Evolutionary conservation across 345 rosid species (phyloP).

Genomic region (Murraya koenigii): DNA sequence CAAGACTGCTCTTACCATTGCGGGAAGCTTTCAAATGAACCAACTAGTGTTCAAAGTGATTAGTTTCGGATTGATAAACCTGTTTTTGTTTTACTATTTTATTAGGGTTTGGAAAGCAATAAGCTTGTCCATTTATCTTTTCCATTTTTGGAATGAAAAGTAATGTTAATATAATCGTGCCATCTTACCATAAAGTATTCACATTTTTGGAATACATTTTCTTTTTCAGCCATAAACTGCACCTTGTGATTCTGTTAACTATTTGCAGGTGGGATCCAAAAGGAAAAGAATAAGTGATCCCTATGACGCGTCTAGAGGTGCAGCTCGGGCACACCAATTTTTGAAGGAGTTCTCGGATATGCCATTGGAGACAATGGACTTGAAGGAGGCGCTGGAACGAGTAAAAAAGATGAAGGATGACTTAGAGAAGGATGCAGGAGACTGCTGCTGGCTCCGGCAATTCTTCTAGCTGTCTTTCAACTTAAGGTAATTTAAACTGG

Average conservation of each 20-base stretch:
- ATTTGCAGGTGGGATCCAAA: constrained; percentile 61
- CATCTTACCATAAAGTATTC: not conserved
- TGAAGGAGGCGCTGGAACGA: constrained; percentile 60
- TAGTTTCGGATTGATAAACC: too few relatives aligned
- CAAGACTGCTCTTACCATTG: not conserved
- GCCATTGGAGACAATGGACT: constrained; percentile 82
- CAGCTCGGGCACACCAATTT: constrained; percentile 73
- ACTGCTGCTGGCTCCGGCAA: constrained; percentile 68
- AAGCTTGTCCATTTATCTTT: not conserved
- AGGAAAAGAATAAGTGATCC: constrained; percentile 59
- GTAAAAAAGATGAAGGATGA: constrained; percentile 56
- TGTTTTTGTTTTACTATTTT: not conserved
- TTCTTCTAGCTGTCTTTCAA: constrained; percentile 39
- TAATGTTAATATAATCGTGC: not conserved
- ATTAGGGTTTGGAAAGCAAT: not conserved
- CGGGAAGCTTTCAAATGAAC: not conserved
- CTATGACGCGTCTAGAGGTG: constrained; percentile 66
- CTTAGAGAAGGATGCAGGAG: constrained; percentile 66
- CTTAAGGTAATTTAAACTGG: not conserved
- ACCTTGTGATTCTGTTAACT: not conserved
- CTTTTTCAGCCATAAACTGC: not conserved
- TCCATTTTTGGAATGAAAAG: not conserved
- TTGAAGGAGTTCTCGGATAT: constrained; percentile 75
- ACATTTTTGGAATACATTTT: too few relatives aligned
- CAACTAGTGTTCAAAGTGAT: too few relatives aligned